These are phyloP conservation scores for Heracleum sosnowskyi DNA, from an alignment of 129 eudicot species.

Conservation along the genomic window DNA sequence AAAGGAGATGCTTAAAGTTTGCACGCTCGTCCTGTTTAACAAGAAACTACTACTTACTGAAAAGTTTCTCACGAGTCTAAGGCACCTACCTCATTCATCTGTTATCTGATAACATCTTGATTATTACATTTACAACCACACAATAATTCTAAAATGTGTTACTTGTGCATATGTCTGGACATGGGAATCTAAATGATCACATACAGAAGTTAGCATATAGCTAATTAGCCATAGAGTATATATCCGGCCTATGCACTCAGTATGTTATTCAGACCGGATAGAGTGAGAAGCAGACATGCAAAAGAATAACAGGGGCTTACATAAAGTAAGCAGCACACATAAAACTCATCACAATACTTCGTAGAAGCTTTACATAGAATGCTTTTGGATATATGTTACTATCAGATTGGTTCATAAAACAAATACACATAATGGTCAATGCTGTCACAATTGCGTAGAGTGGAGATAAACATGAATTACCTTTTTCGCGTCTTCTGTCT, in stretches of 20 bases:
- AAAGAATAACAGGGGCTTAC: background rate
- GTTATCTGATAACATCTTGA: background rate
- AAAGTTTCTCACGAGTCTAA: background rate
- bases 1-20: background rate
- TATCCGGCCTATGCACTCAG: background rate
- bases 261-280: background rate
- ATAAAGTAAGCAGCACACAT: background rate
- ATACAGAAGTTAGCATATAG: background rate
- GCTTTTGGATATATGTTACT: background rate
- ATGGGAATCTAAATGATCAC: background rate
- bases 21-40: background rate
- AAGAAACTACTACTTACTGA: background rate
- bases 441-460: background rate
- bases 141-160: too few relatives aligned
- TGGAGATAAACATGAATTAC: conserved; percentile 21
- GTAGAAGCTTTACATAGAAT: background rate
- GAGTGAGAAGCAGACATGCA: background rate
- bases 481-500: conserved; percentile 82
- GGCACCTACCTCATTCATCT: background rate
- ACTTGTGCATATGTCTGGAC: background rate
- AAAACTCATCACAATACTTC: background rate
- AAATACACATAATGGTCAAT: conserved; percentile 15
- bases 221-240: background rate
- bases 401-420: background rate
- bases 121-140: background rate